Base-by-base conservation (phyloP, 1,284 basidiomycete genomes). In the Takashimella tepidaria region DNA sequence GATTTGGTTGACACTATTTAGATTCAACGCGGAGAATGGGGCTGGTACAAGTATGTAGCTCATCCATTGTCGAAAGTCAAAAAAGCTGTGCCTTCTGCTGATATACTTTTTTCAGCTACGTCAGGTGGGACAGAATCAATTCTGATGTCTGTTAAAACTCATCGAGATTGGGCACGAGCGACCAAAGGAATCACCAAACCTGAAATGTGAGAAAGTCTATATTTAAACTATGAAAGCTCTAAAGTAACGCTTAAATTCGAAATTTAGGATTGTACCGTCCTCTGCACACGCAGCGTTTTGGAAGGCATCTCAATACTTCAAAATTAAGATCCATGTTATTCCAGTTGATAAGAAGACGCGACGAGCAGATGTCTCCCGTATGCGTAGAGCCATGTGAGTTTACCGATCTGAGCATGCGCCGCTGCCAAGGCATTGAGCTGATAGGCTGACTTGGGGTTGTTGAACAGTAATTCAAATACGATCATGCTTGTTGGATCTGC, bases 41-140 rank as follows among this genome's bases (percentile, higher is more conserved):
- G 91, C 89, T 2, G 95, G 95, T 12, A 86, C 86, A 1, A 97
- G 74, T 76, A 43, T 58, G 69, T 57, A 2, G 6, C 10, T 31
- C 25, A 5, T 11, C 10, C 2, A 13, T n/a, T 5, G 5, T 19
- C 26, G 26, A 37, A 22, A n/a, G n/a, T n/a, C n/a, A n/a, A n/a
- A n/a, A n/a, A n/a, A n/a, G n/a, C n/a, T n/a, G n/a, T n/a, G 21
- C 42, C 6, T 13, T 13, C 13, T 40, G 25, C 20, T 49, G 27
- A 22, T 1, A 24, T 11, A 20, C n/a, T n/a, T n/a, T n/a, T 45
- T 16, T 5, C 54, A 74, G 72, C 92, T 65, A 98, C 95, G 0
- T 89, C 88, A 0, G 95, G 95, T 20, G 95, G 96, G 2, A 98
- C 95, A 0, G 95, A 98, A 73, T 92, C 88, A 13, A 98, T 98